phyloP scores from a whole-genome alignment of 306 rosid genomes.

The Glycine tomentella region DNA sequence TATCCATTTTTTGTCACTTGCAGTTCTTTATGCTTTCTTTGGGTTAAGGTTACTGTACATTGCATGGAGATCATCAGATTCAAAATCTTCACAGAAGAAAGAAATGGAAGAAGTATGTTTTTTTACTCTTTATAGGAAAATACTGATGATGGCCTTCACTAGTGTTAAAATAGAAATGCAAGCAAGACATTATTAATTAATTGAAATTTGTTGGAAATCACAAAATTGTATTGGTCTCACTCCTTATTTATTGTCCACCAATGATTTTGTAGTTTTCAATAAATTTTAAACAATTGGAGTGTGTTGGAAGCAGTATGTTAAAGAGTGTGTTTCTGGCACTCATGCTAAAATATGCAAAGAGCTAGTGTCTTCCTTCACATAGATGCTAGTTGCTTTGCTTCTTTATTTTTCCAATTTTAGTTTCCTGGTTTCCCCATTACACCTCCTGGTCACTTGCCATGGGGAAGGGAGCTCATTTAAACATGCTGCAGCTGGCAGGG shows the following conservation, averaged over 20 bases:
- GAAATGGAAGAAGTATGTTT: slow-evolving; percentile 95
- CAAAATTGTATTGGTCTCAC: background rate
- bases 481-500: slow-evolving; percentile 23
- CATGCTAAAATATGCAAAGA: slow-evolving; percentile 29
- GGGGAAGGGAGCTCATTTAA: slow-evolving; percentile 23
- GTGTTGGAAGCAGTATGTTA: background rate
- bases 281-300: background rate
- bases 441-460: slow-evolving; percentile 21
- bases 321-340: background rate
- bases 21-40: slow-evolving; percentile 95
- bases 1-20: slow-evolving; percentile 36
- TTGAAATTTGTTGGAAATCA: background rate
- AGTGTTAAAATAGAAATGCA: background rate
- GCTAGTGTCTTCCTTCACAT: slow-evolving; percentile 23
- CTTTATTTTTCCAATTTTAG: slow-evolving; percentile 5
- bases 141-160: slow-evolving; percentile 5
- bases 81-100: slow-evolving; percentile 93
- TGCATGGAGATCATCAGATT: slow-evolving; percentile 92
- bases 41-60: slow-evolving; percentile 92
- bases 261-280: background rate
- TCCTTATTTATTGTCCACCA: background rate
- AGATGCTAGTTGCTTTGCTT: slow-evolving; percentile 36
- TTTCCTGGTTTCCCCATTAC: slow-evolving; percentile 1
- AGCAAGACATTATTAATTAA: background rate
- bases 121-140: slow-evolving; percentile 10